Evolutionary conservation across 495 filamentous ascomycete genomes (phyloP), one percentile per base, ranked within the genome.

Genomic region (Halenospora varia): DNA sequence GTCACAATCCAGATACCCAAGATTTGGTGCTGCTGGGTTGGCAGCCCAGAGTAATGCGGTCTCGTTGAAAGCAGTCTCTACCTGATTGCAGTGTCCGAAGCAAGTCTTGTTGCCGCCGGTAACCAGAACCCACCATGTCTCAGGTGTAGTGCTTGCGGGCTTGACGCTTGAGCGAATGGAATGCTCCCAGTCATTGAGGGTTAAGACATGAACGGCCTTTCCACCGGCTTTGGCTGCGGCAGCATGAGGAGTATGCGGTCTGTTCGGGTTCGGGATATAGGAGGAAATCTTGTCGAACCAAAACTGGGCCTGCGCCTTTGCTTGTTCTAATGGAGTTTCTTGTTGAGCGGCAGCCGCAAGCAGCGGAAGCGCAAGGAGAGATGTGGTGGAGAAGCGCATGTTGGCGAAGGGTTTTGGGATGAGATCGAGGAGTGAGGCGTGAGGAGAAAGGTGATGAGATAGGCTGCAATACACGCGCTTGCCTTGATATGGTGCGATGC

Each of bases 61-160:
- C 75, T 92, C 81, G 62, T 75, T 74, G 68, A 76, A 77, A 44
- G 76, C 80, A 10, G 62, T 54, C 53, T 83, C 79, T 55, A 76
- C 52, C n/a, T 59, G 62, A 3, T 19, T 66, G 61, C 80, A 83
- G 51, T 67, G 73, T 59, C 76, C 90, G 65, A 83, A 90, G 76
- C 92, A 97, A 25, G 90, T 92, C 75, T 87, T 90, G 73, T 96
- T 95, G 42, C 88, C 84, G 50, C 92, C 92, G 1, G 87, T 89
- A 50, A 95, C 71, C 66, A 88, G 81, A 57, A 96, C 75, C 74
- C 87, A 82, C 89, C 88, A 96, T 69, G 92, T 87, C 70, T 88
- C 83, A 2, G 87, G 80, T 20, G 66, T 73, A 23, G 74, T 77
- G 48, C 76, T 74, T 4, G 66, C 74, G 13, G 83, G 69, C 52